Conservation (phyloP, 257 asterid genomes). For the Capsicum chinense region DNA sequence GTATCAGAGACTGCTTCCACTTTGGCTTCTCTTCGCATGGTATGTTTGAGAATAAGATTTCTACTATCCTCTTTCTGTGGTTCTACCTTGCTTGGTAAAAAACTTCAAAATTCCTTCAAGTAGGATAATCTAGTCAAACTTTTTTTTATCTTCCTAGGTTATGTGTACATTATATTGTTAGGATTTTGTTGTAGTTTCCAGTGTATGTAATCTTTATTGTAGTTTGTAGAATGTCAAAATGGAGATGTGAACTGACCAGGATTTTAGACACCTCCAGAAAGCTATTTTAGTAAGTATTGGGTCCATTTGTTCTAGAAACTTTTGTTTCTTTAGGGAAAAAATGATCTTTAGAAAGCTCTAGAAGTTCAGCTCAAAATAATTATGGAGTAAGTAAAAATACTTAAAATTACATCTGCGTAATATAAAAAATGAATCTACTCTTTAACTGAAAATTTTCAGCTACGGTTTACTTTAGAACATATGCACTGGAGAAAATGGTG, state of each 20-base stretch:
- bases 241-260: slow-evolving; percentile 6
- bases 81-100: neutral
- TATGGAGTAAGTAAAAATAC: too few species aligned
- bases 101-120: neutral
- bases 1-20: slow-evolving; percentile 80
- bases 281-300: neutral
- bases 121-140: neutral
- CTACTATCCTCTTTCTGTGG: neutral
- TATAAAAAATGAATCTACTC: slow-evolving; percentile 13
- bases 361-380: too few species aligned
- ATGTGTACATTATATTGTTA: neutral
- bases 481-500: slow-evolving; percentile 96
- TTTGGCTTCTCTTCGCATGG: slow-evolving; percentile 85
- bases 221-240: neutral
- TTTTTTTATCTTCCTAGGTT: neutral
- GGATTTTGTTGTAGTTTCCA: neutral
- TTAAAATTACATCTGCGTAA: neutral
- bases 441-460: slow-evolving; percentile 58
- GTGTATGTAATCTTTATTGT: neutral
- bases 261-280: neutral
- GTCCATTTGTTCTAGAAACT: neutral
- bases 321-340: neutral
- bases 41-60: slow-evolving; percentile 42
- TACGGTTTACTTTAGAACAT: slow-evolving; percentile 83
- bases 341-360: too few species aligned